Evolutionary conservation across 2,329 filamentous ascomycete species (phyloP), one percentile per base, ranked within the genome.

Genomic region (Penicillium sp.): DNA sequence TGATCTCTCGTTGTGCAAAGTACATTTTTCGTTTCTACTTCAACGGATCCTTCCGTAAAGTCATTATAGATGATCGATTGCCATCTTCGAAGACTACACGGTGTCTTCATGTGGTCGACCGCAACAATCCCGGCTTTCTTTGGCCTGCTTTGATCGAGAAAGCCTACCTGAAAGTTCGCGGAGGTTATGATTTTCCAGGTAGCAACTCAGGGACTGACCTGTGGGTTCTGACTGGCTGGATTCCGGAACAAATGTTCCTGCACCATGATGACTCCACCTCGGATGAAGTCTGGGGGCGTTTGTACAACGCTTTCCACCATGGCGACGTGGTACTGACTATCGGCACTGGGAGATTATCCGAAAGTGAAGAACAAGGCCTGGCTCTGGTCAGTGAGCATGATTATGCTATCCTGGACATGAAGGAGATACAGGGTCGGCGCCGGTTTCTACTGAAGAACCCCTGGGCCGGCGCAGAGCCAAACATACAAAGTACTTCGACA

Each of bases 171-270:
- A 99, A 97, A 77, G 86, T 97, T 10, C 85, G 93, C 52, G 94
- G 94, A 27, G 94, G 94, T 32, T 99, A 99, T 71, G 92, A 99
- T 68, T 99, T 99, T 62, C 93, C 94, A 0, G 94, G 94, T 7
- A 97, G 94, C 67, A 97, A 97, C 71, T 97, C 93, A 1, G 92
- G 91, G 10, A 97, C 93, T 2, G 94, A 99, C 73, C 77, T 99
- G 4, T 96, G 91, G 85, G 88, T 95, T 1, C 75, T 99, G 51
- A 96, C 90, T 0, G 93, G 94, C 29, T 99, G 94, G 94, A 92
- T 99, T 47, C 94, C 94, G 0, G 92, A 99, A 74, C 94, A 99
- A 71, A 79, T 97, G 1, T 96, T 96, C 65, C 79, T 97, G 1
- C 92, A 96, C 67, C 89, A 89, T 61, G 89, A 94, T 59, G 91